phyloP scores from a whole-genome alignment of 2,329 filamentous ascomycete genomes.

The Monilinia fructigena region DNA sequence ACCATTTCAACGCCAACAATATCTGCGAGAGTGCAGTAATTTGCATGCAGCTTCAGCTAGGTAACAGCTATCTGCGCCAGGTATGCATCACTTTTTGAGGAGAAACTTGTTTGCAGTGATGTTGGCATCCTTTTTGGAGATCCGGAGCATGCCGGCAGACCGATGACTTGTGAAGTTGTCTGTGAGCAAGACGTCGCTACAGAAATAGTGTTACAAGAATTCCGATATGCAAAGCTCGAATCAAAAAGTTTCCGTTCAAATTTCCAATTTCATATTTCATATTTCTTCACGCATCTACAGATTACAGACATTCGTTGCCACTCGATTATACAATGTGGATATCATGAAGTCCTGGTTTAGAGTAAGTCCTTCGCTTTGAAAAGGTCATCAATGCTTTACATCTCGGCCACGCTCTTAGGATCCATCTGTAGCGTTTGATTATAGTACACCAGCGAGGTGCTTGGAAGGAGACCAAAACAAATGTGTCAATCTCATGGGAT shows the following conservation, averaged over 20 bases:
- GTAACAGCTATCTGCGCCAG: background rate
- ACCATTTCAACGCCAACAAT: background rate
- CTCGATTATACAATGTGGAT: background rate
- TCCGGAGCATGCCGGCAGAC: background rate
- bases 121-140: background rate
- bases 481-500: background rate
- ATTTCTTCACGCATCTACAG: background rate
- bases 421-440: background rate
- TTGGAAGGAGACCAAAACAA: background rate
- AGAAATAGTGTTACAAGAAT: background rate
- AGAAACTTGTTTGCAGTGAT: background rate
- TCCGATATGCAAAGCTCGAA: background rate
- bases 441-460: background rate
- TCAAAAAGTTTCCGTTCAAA: background rate
- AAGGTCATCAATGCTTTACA: background rate
- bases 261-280: background rate
- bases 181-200: background rate
- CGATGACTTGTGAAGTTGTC: background rate
- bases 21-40: background rate
- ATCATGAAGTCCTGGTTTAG: background rate
- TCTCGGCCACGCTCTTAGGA: background rate
- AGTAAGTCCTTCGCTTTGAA: background rate
- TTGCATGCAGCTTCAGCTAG: too few relatives aligned
- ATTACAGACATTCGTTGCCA: too few relatives aligned
- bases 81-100: background rate